phyloP scores from a whole-genome alignment of 495 filamentous ascomycete genomes.

The Aspergillus sparsus region DNA sequence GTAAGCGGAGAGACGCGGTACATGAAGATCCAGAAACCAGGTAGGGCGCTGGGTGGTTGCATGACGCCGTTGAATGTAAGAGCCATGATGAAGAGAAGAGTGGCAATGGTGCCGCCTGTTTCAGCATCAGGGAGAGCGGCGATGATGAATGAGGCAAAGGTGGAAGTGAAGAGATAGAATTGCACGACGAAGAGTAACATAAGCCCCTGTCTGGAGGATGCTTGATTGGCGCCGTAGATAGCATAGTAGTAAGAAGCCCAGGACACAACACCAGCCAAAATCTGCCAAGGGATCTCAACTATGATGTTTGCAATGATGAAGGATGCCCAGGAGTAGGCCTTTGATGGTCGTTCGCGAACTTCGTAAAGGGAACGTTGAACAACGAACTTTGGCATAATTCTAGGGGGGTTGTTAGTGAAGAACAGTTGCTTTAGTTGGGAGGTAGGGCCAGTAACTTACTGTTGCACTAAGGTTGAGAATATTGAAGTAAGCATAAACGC shows the following conservation, averaged over 20 bases:
- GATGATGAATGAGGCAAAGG: conserved; percentile 62
- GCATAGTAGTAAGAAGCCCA: conserved; percentile 67
- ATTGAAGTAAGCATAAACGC: conserved; percentile 82
- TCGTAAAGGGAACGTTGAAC: conserved; percentile 65
- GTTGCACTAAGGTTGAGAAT: conserved; percentile 67
- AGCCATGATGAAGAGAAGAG: conserved; percentile 60
- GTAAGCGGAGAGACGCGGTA: conserved; percentile 56
- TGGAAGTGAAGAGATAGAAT: conserved; percentile 70
- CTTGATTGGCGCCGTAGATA: conserved; percentile 43
- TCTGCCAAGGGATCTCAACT: conserved; percentile 72
- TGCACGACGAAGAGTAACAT: conserved; percentile 57
- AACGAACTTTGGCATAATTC: conserved; percentile 70
- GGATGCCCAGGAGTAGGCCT: conserved; percentile 70
- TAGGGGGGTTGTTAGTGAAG: conserved; percentile 43
- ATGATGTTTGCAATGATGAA: conserved; percentile 70
- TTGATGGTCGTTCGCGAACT: conserved; percentile 67
- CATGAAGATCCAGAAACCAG: conserved; percentile 63
- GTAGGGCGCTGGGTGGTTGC: conserved; percentile 50
- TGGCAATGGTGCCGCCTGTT: conserved; percentile 58
- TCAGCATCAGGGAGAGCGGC: conserved; percentile 53
- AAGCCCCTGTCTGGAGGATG: conserved; percentile 43
- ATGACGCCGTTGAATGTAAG: conserved; percentile 65
- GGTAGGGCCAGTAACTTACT: conserved; percentile 28
- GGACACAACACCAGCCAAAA: conserved; percentile 59
- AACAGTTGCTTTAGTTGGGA: background rate